phyloP scores from a whole-genome alignment of 1,139 yeast genomes.

The Lodderomyces metapsilosis region DNA sequence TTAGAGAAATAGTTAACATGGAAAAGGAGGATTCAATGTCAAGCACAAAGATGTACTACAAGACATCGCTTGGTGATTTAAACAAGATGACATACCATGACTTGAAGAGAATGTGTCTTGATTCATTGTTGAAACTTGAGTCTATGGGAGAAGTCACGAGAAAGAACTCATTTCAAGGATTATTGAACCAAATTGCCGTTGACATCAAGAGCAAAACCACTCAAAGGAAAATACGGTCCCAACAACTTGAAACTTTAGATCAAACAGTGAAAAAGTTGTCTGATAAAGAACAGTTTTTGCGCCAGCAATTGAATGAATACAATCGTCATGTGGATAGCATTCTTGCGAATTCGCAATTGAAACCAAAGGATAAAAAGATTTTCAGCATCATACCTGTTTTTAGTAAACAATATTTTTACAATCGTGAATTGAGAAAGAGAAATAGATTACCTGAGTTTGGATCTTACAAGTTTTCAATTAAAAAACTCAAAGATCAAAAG shows the following conservation, averaged over 20 bases:
- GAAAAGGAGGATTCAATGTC: slow-evolving; percentile 36
- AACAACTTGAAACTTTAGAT: slow-evolving; percentile 60
- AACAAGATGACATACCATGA: slow-evolving; percentile 65
- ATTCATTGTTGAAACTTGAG: slow-evolving; percentile 75
- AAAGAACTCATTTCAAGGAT: slow-evolving; percentile 70
- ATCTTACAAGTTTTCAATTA: slow-evolving; percentile 77
- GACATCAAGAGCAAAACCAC: slow-evolving; percentile 81
- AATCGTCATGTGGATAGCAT: slow-evolving; percentile 67
- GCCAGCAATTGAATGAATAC: slow-evolving; percentile 63
- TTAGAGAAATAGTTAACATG: slow-evolving; percentile 50
- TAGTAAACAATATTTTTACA: slow-evolving; percentile 77
- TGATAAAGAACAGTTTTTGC: slow-evolving; percentile 62
- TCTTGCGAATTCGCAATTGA: slow-evolving; percentile 60
- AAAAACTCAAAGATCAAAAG: slow-evolving; percentile 72
- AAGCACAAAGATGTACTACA: slow-evolving; percentile 33
- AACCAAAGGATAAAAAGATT: slow-evolving; percentile 49
- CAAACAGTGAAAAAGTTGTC: slow-evolving; percentile 59
- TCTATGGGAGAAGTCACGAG: slow-evolving; percentile 64
- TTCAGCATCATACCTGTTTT: slow-evolving; percentile 61
- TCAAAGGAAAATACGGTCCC: slow-evolving; percentile 59
- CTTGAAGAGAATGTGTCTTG: slow-evolving; percentile 73
- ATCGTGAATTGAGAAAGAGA: slow-evolving; percentile 63
- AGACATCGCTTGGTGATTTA: slow-evolving; percentile 52
- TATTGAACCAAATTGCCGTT: slow-evolving; percentile 78
- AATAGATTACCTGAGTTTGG: slow-evolving; percentile 78